These are phyloP conservation scores for Teunomyces panamensis DNA, from an alignment of 805 yeast genomes.

Conservation along the genomic window DNA sequence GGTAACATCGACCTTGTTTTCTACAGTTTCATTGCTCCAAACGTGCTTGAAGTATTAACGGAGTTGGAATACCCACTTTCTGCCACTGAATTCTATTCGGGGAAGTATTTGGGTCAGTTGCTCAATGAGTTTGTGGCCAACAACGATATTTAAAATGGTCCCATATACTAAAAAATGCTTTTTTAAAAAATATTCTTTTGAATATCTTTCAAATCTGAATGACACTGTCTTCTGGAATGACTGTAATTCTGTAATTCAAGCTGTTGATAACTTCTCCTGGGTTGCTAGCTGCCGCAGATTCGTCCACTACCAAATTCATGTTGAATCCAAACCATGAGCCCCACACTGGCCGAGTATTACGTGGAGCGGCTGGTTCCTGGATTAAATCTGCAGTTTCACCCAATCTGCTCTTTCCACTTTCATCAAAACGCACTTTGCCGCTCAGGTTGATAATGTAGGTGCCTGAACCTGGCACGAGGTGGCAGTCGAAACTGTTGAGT, in stretches of 20 bases:
- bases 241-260: conserved; percentile 65
- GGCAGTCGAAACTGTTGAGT: conserved; percentile 63
- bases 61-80: conserved; percentile 20
- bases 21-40: conserved; percentile 64
- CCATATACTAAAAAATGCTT: background rate
- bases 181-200: conserved; percentile 2
- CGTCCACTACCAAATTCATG: conserved; percentile 59
- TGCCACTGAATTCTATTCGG: conserved; percentile 25
- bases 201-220: conserved; percentile 15
- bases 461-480: conserved; percentile 64
- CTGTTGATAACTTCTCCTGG: conserved; percentile 49
- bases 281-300: conserved; percentile 28
- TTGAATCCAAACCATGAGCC: conserved; percentile 71
- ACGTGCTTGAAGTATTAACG: conserved; percentile 30
- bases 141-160: conserved; percentile 11
- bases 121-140: conserved; percentile 28
- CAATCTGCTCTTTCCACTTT: conserved; percentile 62
- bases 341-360: conserved; percentile 51
- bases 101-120: conserved; percentile 30
- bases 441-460: conserved; percentile 49
- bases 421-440: conserved; percentile 73
- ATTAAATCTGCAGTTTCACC: conserved; percentile 63
- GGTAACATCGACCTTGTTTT: conserved; percentile 64
- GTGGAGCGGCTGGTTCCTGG: conserved; percentile 10
- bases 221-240: conserved; percentile 53